A percentile compares a stretch with the other conserved stretches of the same genome.
Evolutionary conservation across 1,139 yeast species (phyloP).

Genomic region (Maudiozyma humilis): DNA sequence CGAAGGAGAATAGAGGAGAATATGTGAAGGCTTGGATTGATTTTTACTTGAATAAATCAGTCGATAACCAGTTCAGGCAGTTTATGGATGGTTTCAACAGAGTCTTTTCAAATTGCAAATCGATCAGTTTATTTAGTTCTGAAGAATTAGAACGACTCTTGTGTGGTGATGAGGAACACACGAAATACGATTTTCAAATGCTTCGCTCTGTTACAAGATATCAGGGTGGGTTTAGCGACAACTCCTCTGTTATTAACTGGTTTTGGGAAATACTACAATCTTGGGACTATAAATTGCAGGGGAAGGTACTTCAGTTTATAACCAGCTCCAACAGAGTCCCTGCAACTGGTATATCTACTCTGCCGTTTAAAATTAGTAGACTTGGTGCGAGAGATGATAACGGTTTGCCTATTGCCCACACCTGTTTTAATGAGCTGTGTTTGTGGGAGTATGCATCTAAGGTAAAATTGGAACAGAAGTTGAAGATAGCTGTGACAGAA

Average conservation of each 20-base stretch:
- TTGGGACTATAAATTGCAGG: constrained; percentile 44
- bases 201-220: constrained; percentile 68
- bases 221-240: constrained; percentile 44
- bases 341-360: constrained; percentile 76
- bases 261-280: constrained; percentile 68
- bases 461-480: constrained; percentile 47
- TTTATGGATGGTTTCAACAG: constrained; percentile 64
- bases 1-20: constrained; percentile 43
- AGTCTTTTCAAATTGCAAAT: constrained; percentile 69
- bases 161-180: constrained; percentile 60
- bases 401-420: constrained; percentile 76
- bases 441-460: constrained; percentile 54
- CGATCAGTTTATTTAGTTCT: constrained; percentile 66
- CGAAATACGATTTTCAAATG: constrained; percentile 54
- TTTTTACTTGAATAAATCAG: constrained; percentile 51
- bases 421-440: constrained; percentile 87
- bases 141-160: constrained; percentile 72
- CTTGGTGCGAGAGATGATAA: constrained; percentile 38
- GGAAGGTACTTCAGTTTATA: constrained; percentile 60
- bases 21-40: constrained; percentile 58
- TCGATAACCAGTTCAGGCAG: constrained; percentile 44
- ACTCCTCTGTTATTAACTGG: constrained; percentile 51
- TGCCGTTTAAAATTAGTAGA: constrained; percentile 57
- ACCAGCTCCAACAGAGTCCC: constrained; percentile 91
- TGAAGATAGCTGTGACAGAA: constrained; percentile 60